Base-by-base conservation (phyloP, 2,329 filamentous ascomycete species). In the Corniculantispora saksenae region DNA sequence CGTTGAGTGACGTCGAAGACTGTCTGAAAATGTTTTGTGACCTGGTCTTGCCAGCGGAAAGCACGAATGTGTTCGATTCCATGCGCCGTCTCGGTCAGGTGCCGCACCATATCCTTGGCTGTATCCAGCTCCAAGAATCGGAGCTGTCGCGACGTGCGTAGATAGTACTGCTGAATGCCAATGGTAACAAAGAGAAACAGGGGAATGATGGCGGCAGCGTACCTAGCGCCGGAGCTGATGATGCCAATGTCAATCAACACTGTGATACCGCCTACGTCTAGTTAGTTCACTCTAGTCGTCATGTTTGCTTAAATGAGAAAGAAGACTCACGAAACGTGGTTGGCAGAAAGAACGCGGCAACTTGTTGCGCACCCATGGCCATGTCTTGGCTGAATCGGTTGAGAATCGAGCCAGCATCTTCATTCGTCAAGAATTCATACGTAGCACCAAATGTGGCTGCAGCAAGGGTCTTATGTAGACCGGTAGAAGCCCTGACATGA, bases 41-140 rank as follows among this genome's bases (percentile, higher is more conserved):
- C 78, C 4, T 74, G 70, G 1, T 73, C 69, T 47, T 82, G 75
- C 85, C 84, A 87, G 4, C 81, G 80, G 65, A 86, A 86, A 1
- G 84, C 83, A n/a, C 84, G 79, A 54, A 86, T 81, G 0, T 81
- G 84, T 0, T 75, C 67, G 1, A 84, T 66, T 0, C 83, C 82
- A 17, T 75, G 73, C 0, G 82, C 67, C 5, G 79, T 80, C 65
- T 85, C 83, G 25, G 77, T 72, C 38, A 80, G 76, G 29, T 73
- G 71, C 0, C 71, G 74, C 58, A 76, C 76, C 1, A 79, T 67
- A 2, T 74, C 75, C 7, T 70, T 70, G 61, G 74, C 76, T 1
- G 74, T 70, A 62, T 79, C 76, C 1, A 79, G 70, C 23, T 79
- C 76, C 13, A 79, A 63, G 6, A 76, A 56, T 5, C 77, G 72